Base-by-base conservation (phyloP, 176 grass and related monocot species). In the Pontederia paniculata region DNA sequence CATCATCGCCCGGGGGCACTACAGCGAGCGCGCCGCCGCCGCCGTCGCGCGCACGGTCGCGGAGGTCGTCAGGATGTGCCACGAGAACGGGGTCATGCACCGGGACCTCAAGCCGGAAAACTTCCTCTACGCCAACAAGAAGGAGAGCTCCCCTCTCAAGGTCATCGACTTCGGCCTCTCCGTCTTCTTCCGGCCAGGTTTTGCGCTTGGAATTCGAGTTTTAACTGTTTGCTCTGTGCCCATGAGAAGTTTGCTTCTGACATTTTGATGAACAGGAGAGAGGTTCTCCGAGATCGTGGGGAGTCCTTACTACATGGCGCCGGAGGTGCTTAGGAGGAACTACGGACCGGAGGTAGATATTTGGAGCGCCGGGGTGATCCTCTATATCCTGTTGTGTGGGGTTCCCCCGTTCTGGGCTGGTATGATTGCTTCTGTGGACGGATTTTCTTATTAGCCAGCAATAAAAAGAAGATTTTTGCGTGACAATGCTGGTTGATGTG, bases 291-390 rank as follows among this genome's bases (percentile, higher is more conserved):
- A 98, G 87, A 98, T 98, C 45, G 94, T 98, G 21, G 94, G 94
- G 19, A 98, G 94, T 47, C 94, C 94, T 25, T 98, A 98, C 76
- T 98, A 98, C 77, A 98, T 98, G 94, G 94, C 94, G 47, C 94
- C 94, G 43, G 94, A 98, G 80, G 94, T 98, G 62, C 63, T 98
- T 46, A 98, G 80, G 79, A 74, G 87, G 73, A 80, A 88, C 73
- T 98, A 98, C 53, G 94, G 94, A 5, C 94, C 94, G 23, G 94
- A 98, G 79, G 58, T 93, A 21, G 94, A 98, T 78, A 83, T 98
- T 46, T 98, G 94, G 94, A 98, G 94, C 77, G 94, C 94, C 54
- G 94, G 94, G 65, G 94, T 98, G 54, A 98, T 98, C 58, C 78
- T 98, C 45, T 98, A 93, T 37, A 98, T 98, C 64, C 83, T 98